Percentiles rank a stretch among this genome's conserved stretches.
Evolutionary conservation across 768 basidiomycete genomes (phyloP).

Genomic region (Lentinula aciculospora): DNA sequence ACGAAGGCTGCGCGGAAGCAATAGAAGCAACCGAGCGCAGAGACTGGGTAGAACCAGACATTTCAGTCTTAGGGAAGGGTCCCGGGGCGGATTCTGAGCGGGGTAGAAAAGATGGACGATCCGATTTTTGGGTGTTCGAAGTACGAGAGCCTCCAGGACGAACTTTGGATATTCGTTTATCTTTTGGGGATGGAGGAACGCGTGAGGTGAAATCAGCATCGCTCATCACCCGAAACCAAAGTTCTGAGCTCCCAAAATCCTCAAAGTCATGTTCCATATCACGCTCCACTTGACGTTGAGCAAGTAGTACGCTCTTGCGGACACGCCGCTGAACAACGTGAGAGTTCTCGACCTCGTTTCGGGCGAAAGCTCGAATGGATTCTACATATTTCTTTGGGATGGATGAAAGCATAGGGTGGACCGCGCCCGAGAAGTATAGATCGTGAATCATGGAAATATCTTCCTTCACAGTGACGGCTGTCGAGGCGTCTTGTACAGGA

Average conservation of each 20-base stretch:
- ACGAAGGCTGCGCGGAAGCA: slow-evolving; percentile 10
- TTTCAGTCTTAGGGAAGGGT: slow-evolving; percentile 32
- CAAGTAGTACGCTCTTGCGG: slow-evolving; percentile 72
- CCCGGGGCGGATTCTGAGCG: slow-evolving; percentile 33
- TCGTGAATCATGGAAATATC: slow-evolving; percentile 89
- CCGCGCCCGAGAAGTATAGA: slow-evolving; percentile 70
- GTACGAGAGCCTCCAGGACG: slow-evolving; percentile 11
- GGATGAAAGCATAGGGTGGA: slow-evolving; percentile 52
- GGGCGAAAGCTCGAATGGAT: slow-evolving; percentile 62
- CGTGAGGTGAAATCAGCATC: slow-evolving; percentile 46
- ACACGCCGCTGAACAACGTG: slow-evolving; percentile 47
- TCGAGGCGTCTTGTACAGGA: slow-evolving; percentile 45
- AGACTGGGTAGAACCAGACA: slow-evolving; percentile 34
- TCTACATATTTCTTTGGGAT: slow-evolving; percentile 70
- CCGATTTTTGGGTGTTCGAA: slow-evolving; percentile 10
- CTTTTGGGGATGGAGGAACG: slow-evolving; percentile 11
- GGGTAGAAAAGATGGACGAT: slow-evolving; percentile 14
- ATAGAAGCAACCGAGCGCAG: slow-evolving; percentile 15
- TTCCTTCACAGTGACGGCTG: slow-evolving; percentile 64
- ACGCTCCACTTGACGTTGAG: slow-evolving; percentile 81
- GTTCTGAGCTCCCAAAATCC: slow-evolving; percentile 80
- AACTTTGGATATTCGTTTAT: slow-evolving; percentile 8
- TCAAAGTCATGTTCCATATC: slow-evolving; percentile 92
- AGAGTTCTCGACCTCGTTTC: slow-evolving; percentile 38
- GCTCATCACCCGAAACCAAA: slow-evolving; percentile 87